Evolutionary conservation across 225 moss, liverwort and hornwort species (phyloP), one percentile per base, ranked within the genome.

Genomic region (Marchantia paleacea): DNA sequence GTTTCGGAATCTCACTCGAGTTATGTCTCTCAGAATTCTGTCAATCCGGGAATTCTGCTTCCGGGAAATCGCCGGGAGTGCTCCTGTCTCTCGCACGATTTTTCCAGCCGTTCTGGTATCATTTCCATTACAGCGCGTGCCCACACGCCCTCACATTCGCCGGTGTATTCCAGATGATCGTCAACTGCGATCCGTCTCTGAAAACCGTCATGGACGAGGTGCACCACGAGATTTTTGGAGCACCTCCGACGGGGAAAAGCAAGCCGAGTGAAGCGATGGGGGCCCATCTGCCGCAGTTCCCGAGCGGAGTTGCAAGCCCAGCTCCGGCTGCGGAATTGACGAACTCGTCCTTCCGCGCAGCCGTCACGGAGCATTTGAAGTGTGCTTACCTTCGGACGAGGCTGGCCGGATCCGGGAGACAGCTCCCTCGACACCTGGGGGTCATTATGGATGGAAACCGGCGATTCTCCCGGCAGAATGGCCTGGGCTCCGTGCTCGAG

Each of bases 381-480:
- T 79, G 78, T 8, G 49, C 68, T 0, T 69, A 66, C 78, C 52
- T 63, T 18, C 51, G 78, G 31, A 26, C 50, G 12, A 19, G 66
- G 20, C 13, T 78, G 39, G 14, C 28, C 0, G 62, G 31, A 18
- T 31, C 69, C 7, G 69, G 10, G 28, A 14, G 30, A 2, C 6
- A 48, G 49, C 48, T 78, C 25, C 78, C 66, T 9, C 12, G 39
- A 15, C 78, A 78, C 24, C 49, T 66, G 65, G 78, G 78, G 14
- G 78, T 78, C 24, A 78, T 78, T 8, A 78, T 78, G 78, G 78
- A 68, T 10, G 78, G 78, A 12, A 79, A 69, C 54, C 68, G 78
- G 2, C 53, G 78, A 18, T 69, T 50, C 51, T n/a, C 78, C 3
- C 50, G 54, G 54, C 10, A 29, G 11, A 30, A 78, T 12, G 25